A percentile compares a stretch with the other conserved stretches of the same genome.
These are phyloP conservation scores for Micractinium sp. DNA, from an alignment of 139 green algal genomes.

Conservation along the genomic window DNA sequence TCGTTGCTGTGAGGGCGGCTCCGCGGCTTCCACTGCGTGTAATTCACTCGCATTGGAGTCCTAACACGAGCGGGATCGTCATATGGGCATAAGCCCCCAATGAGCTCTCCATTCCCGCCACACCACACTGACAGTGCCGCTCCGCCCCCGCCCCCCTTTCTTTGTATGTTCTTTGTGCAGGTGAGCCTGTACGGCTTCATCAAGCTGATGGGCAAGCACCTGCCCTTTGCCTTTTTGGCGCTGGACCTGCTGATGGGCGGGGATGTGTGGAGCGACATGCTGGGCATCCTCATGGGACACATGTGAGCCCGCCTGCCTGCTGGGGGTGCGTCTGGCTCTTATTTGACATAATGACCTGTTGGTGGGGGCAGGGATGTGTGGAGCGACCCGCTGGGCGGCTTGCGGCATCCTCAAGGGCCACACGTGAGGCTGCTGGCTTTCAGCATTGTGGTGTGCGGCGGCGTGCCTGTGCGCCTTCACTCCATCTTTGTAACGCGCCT, in stretches of 20 bases:
- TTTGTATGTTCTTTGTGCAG: background rate
- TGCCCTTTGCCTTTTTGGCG: constrained; percentile 68
- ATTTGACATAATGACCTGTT: no score
- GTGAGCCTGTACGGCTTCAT: constrained; percentile 67
- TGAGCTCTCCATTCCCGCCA: no score
- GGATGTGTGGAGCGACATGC: constrained; percentile 41
- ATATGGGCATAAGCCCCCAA: no score
- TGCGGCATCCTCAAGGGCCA: constrained; percentile 64
- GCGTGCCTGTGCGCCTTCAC: background rate
- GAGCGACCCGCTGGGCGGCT: constrained; percentile 47
- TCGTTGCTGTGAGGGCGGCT: no score
- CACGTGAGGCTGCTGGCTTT: constrained; percentile 24
- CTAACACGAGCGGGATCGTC: background rate
- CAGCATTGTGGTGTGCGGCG: no score
- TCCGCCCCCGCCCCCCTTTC: background rate
- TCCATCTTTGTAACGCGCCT: background rate
- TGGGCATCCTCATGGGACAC: constrained; percentile 70
- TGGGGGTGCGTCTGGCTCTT: background rate
- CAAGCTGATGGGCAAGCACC: constrained; percentile 50
- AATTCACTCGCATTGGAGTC: no score
- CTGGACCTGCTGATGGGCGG: constrained; percentile 59
- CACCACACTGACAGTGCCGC: no score
- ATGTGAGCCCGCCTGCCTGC: constrained; percentile 27
- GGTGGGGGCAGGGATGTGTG: constrained; percentile 44
- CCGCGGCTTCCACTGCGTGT: no score